Base-by-base conservation (phyloP, 345 rosid genomes). In the Euphorbia lathyris region DNA sequence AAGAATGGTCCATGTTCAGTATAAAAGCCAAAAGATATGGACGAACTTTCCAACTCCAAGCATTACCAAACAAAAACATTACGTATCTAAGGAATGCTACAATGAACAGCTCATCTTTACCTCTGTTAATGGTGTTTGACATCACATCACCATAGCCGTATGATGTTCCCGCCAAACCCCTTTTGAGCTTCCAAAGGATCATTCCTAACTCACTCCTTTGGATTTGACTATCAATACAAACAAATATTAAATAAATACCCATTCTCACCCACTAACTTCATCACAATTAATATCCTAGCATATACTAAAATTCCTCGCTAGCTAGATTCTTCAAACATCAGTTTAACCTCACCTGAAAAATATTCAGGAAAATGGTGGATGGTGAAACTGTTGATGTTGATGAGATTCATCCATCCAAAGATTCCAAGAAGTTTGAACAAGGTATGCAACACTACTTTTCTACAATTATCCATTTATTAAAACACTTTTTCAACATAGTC, bases 371-470 rank as follows among this genome's bases (percentile, higher is more conserved):
- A 8, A 58, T 58, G 64, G 64, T 16, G 55, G 9, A 12, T 11
- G 27, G 9, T 3, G 36, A 57, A 40, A 26, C 8, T 26, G n/a
- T 7, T 34, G 7, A 3, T 34, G 38, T 8, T 51, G 5, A 43
- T n/a, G 20, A 8, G 36, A 19, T 11, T 26, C 19, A 9, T 57
- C 56, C 51, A 23, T 38, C 38, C 16, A 19, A 55, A 10, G 25
- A 68, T 9, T 29, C 13, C 60, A 52, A 52, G 16, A 29, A 11
- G 30, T 20, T 45, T 22, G 72, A 40, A 16, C 48, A 43, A 62
- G 66, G 66, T 62, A 62, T 40, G 23, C 36, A 72, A 72, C 75
- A 74, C 48, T 51, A 77, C 27, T 79, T 77, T 23, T 78, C 76
- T 4, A 69, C 17, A 19, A 53, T 23, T 1, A 40, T 4, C 43